Percentiles rank a stretch among this genome's conserved stretches.
Evolutionary conservation across 2,329 filamentous ascomycete genomes (phyloP).

Genomic region (Sclerotinia minor): DNA sequence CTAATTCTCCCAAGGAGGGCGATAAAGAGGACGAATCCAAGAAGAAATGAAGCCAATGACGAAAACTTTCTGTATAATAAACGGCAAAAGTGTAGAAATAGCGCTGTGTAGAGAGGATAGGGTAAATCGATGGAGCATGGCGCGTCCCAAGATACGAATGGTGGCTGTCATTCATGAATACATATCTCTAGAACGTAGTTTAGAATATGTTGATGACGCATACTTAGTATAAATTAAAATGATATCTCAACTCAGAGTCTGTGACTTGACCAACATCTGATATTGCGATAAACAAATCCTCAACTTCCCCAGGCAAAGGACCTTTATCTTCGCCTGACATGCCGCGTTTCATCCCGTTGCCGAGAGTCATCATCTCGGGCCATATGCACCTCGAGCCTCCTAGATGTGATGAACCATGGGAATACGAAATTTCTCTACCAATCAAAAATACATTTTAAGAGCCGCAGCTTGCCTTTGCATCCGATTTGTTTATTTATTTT

Average conservation of each 20-base stretch:
- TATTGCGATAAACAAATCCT: not conserved
- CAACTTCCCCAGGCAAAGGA: not conserved
- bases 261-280: not conserved
- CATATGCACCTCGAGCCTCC: slow-evolving; percentile 4
- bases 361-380: not conserved
- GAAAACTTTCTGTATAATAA: slow-evolving; percentile 19
- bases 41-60: slow-evolving; percentile 20
- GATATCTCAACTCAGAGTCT: slow-evolving; percentile 22
- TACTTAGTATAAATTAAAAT: slow-evolving; percentile 23
- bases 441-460: not conserved
- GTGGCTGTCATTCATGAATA: slow-evolving; percentile 13
- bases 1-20: slow-evolving; percentile 19
- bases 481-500: no score
- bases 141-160: slow-evolving; percentile 19
- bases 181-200: not conserved
- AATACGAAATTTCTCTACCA: slow-evolving; percentile 7
- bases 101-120: slow-evolving; percentile 17
- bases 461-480: no score
- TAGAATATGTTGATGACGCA: slow-evolving; percentile 16
- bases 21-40: slow-evolving; percentile 25
- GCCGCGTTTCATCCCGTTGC: slow-evolving; percentile 3
- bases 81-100: slow-evolving; percentile 6
- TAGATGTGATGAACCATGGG: slow-evolving; percentile 4
- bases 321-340: slow-evolving; percentile 5
- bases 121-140: slow-evolving; percentile 18